Evolutionary conservation across 2,329 filamentous ascomycete genomes (phyloP).

Genomic region (Fusarium tuaranense): DNA sequence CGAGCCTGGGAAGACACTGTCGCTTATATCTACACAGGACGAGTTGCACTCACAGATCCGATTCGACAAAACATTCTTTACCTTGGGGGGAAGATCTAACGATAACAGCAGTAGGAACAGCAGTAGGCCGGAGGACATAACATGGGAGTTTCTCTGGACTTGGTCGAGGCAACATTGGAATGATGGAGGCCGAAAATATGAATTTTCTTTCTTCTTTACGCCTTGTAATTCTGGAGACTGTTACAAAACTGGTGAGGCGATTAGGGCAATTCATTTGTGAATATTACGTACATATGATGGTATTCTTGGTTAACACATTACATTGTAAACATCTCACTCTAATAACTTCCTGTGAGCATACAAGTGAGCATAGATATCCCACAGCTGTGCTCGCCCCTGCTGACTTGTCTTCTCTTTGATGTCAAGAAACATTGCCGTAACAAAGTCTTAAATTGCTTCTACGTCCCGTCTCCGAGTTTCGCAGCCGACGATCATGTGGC

Average conservation of each 20-base stretch:
- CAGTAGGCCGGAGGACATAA: background rate
- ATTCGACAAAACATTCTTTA: slow-evolving; percentile 66
- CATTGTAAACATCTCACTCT: background rate
- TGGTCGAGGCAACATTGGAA: background rate
- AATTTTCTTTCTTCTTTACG: background rate
- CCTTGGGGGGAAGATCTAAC: slow-evolving; percentile 62
- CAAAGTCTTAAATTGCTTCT: background rate
- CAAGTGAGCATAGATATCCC: no score
- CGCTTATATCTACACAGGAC: slow-evolving; percentile 66
- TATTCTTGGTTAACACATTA: background rate
- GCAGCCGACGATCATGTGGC: background rate
- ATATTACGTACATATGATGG: background rate
- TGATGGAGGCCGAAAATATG: background rate
- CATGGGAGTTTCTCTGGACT: background rate
- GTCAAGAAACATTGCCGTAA: background rate
- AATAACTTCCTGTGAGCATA: background rate
- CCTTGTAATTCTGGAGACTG: slow-evolving; percentile 2
- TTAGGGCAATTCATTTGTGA: background rate
- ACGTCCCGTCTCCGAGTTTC: background rate
- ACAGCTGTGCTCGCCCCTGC: background rate
- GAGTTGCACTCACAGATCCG: slow-evolving; percentile 56
- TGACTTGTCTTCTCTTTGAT: background rate
- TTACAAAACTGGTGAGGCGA: slow-evolving; percentile 6
- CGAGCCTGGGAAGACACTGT: slow-evolving; percentile 67
- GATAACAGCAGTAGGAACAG: background rate